Base-by-base conservation (phyloP, 2,329 filamentous ascomycete genomes). In the Microthyrium microscopicum region DNA sequence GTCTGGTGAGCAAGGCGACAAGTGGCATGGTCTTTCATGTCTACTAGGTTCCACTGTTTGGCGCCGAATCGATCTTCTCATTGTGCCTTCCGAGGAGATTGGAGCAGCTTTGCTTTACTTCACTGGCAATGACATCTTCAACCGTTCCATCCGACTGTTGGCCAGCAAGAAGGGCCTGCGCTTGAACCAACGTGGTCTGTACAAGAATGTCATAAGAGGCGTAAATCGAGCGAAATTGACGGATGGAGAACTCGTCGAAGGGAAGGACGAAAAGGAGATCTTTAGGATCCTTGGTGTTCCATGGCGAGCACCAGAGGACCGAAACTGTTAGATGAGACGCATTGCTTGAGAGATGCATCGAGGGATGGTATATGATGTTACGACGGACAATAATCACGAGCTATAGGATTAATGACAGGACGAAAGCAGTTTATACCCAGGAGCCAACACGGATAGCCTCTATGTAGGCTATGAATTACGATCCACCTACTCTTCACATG, bases 91-190 rank as follows among this genome's bases (percentile, higher is more conserved):
- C 43, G 61, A 68, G 2, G 76, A 93, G 52, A 64, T 83, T 32
- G 87, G 87, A 1, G 85, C 81, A 0, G 84, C 85, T 1, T 51
- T 94, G 40, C 68, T 94, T n/a, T 94, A 94, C 49, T 95, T 94
- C 48, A 94, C 87, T 0, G 87, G 87, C 1, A 89, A 94, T 44
- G 85, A 93, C 49, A 77, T 93, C 21, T 94, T 94, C 58, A 94
- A 94, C 52, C 65, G 85, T 12, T 91, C 81, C 47, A 70, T 94
- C 51, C 61, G 87, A 41, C 56, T 91, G 12, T 53, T 94, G 41
- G 83, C 84, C 11, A 70, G 73, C 25, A 83, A 73, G 54, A 89
- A 81, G 55, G 70, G 73, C 0, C 84, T 91, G 81, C 60, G 79
- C 32, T 51, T 95, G 35, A 94, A 93, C 44, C 85, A 94, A 54